Evolutionary conservation across 306 rosid genomes (phyloP), one percentile per base, ranked within the genome.

Genomic region (Sophora flavescens): DNA sequence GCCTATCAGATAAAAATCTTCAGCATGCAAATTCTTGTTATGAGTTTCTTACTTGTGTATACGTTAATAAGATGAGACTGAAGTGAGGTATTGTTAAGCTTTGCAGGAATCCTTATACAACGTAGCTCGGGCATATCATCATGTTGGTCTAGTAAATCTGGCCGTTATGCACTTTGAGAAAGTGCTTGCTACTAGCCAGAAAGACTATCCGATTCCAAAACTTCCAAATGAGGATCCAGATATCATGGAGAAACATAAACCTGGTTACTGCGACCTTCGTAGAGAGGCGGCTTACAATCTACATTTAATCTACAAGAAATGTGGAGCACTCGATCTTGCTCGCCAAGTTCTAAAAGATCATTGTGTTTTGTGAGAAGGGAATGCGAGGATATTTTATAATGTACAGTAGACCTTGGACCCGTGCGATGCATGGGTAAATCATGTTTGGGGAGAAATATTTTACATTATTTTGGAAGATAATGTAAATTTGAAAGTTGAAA

Each of bases 271-370:
- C 70, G 86, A 93, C 76, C 92, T 93, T 78, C 86, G 88, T 44
- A 87, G 97, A 75, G 98, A 93, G 77, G 93, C 98, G 6, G 96
- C 97, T 53, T 87, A 76, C 82, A 93, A 93, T 88, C 81, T 93
- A 76, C 98, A 93, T 86, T 82, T 91, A 6, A 91, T 93, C 69
- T 91, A 93, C 76, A 93, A 86, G 82, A 87, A 72, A 68, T 88
- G 98, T 64, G 98, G 98, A 51, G 97, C 96, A 45, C 41, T 85
- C 59, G 98, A 91, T 87, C 98, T 91, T 82, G 96, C 97, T 60
- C 88, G 93, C 74, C 90, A 86, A 89, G 89, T 91, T 81, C 83
- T 91, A 4, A 93, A 66, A 75, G 96, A 93, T 82, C 73, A 93
- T 77, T 93, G 96, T 72, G 70, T 89, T 33, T 71, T 87, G 32